Evolutionary conservation across 768 basidiomycete species (phyloP).

Genomic region (Leccinum variicolor): DNA sequence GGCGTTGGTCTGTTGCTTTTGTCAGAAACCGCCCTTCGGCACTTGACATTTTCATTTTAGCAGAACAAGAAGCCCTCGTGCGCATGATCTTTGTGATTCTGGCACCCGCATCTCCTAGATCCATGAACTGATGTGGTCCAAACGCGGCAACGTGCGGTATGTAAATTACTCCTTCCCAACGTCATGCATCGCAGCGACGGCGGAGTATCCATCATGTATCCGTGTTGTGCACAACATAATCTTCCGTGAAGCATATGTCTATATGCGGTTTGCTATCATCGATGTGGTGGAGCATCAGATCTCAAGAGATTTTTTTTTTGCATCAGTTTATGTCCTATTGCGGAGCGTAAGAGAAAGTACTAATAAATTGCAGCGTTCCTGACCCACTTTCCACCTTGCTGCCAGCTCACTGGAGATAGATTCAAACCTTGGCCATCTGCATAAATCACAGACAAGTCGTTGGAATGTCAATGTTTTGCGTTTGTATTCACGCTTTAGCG

Average conservation of each 20-base stretch:
- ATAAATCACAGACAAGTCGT: background rate
- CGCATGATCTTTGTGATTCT: background rate
- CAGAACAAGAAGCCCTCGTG: constrained; percentile 17
- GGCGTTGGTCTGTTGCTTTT: constrained; percentile 40
- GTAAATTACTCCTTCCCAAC: background rate
- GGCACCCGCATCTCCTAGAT: background rate
- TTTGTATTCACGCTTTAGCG: too few species aligned
- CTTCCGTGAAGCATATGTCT: background rate
- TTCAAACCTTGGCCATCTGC: background rate
- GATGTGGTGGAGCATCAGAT: background rate
- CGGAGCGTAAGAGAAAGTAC: too few species aligned
- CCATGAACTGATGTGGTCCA: background rate
- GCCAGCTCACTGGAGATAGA: background rate
- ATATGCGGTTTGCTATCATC: too few species aligned
- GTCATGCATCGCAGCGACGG: background rate
- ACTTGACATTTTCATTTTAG: constrained; percentile 14
- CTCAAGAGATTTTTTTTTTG: background rate
- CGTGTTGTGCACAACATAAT: background rate
- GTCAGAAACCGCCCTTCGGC: background rate
- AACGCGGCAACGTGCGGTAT: background rate
- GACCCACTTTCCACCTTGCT: background rate
- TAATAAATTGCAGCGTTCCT: too few species aligned
- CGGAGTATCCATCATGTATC: background rate
- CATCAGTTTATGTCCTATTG: too few species aligned
- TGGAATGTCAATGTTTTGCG: background rate